Evolutionary conservation across 257 asterid species (phyloP).

Genomic region (Anisodus tanguticus): DNA sequence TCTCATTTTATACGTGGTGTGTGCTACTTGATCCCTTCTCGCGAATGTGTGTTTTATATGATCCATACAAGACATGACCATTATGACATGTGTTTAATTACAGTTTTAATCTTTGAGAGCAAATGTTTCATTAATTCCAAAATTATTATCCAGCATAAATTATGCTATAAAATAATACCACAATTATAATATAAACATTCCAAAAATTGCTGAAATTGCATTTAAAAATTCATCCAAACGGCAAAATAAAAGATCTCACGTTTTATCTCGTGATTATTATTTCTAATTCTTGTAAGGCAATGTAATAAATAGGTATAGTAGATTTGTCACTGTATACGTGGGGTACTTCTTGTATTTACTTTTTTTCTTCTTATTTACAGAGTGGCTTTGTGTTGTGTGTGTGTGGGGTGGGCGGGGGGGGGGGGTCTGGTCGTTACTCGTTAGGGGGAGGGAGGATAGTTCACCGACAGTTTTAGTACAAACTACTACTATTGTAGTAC

Average conservation of each 20-base stretch:
- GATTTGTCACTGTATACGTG: neutral
- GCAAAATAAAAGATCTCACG: neutral
- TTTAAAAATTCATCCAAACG: too few species aligned
- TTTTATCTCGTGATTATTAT: neutral
- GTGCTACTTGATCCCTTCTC: too few species aligned
- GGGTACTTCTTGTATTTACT: neutral
- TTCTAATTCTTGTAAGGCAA: neutral
- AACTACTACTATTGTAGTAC: neutral
- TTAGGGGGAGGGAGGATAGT: neutral
- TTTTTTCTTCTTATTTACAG: neutral
- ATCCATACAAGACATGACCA: neutral
- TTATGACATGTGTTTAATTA: neutral
- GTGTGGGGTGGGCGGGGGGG: conserved; percentile 10
- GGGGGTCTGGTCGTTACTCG: neutral
- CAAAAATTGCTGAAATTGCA: too few species aligned
- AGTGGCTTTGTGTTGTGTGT: neutral
- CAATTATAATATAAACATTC: too few species aligned
- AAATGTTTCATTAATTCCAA: too few species aligned
- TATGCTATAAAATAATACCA: too few species aligned
- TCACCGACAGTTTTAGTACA: conserved; percentile 25
- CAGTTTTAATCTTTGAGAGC: too few species aligned
- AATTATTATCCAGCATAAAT: neutral
- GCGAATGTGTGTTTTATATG: neutral
- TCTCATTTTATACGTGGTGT: too few species aligned
- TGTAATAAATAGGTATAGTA: neutral